These are phyloP conservation scores for Primulina huaijiensis DNA, from an alignment of 257 asterid genomes.

Conservation along the genomic window DNA sequence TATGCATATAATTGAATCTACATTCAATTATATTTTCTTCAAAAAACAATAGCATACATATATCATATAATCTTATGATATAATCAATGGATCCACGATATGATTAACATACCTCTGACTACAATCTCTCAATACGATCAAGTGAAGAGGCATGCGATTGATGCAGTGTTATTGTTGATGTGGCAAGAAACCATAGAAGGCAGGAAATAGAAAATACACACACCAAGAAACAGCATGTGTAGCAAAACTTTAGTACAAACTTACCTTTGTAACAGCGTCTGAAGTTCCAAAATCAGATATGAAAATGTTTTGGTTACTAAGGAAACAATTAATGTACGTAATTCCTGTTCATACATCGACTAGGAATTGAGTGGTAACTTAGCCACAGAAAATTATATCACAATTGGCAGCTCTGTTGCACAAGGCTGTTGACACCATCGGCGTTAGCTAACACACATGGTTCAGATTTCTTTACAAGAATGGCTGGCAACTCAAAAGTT, in stretches of 20 bases:
- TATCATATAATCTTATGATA: neutral
- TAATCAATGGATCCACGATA: too few relatives aligned
- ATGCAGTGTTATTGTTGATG: too few relatives aligned
- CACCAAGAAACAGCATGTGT: neutral
- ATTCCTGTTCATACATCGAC: neutral
- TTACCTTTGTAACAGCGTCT: neutral
- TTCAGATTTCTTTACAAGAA: neutral
- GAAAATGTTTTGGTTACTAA: neutral
- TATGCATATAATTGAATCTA: too few relatives aligned
- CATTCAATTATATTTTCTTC: neutral
- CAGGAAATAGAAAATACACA: neutral
- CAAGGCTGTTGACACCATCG: neutral
- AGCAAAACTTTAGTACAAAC: neutral
- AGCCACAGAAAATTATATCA: neutral
- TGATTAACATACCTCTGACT: too few relatives aligned
- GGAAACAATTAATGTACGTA: neutral
- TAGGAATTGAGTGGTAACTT: neutral
- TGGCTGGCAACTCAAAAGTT: neutral
- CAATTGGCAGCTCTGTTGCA: neutral
- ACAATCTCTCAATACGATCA: too few relatives aligned
- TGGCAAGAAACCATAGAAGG: too few relatives aligned
- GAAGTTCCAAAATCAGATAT: neutral
- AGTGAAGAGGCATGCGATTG: too few relatives aligned
- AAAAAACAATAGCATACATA: neutral
- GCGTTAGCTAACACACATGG: neutral